Base-by-base conservation (phyloP, 2,329 filamentous ascomycete genomes). In the Fusarium transvaalense region DNA sequence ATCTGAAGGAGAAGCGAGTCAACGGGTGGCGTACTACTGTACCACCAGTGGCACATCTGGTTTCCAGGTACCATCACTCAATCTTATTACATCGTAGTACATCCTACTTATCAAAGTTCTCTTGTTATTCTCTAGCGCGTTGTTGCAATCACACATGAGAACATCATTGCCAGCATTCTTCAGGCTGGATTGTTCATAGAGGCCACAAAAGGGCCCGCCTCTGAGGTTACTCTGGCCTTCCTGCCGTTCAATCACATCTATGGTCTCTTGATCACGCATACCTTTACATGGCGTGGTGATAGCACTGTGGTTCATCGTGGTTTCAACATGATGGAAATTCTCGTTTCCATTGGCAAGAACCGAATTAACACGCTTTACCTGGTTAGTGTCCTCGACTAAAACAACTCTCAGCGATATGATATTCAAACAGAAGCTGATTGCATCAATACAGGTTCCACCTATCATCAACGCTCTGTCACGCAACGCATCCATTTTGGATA, bases 221-320 rank as follows among this genome's bases (percentile, higher is more conserved):
- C 48, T 6, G 48, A 52, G 35, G 35, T 52, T n/a, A 52, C 48
- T 32, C 37, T 52, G 14, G 48, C 48, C n/a, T 52, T 52, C 19
- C 32, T 52, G 10, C 48, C 48, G 6, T 52, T 52, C 48, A 52
- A 52, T 35, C 48, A 52, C 14, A 52, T 52, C 27, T 52, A 52
- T 32, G 48, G 48, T n/a, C 48, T 52, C 35, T 23, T 52, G 48
- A 52, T 52, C 48, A 52, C 48, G n/a, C 48, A 52, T 41, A 52
- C 48, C 6, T 52, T 52, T 31, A 52, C 48, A 52, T 52, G 48
- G 48, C 48, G 48, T 10, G 48, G 48, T 41, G 48, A 52, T 35
- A 52, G 48, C 25, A 52, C 48, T 41, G 48, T 52, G 14, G 48
- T 52, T 23, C 48, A 52, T 52, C 27, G 48, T 23, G 48, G 48